A percentile compares a stretch with the other conserved stretches of the same genome.
Evolutionary conservation across 345 rosid species (phyloP).

Genomic region (Citrus inodora): DNA sequence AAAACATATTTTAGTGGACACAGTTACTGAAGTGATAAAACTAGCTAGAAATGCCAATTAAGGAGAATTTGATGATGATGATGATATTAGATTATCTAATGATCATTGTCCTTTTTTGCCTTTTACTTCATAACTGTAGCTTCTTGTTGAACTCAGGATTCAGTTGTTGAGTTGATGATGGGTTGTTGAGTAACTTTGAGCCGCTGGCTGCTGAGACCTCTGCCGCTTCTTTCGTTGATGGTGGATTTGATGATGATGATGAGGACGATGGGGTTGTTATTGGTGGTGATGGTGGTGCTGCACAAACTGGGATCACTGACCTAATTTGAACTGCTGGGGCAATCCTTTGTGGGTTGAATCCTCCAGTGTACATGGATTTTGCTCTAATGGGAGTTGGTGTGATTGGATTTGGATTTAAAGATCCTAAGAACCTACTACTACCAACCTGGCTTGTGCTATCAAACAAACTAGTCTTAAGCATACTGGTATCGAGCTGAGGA

Average conservation of each 20-base stretch:
- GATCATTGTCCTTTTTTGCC: not conserved
- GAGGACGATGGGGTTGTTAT: conserved; percentile 8
- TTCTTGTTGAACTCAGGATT: conserved; percentile 35
- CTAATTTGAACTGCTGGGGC: conserved; percentile 77
- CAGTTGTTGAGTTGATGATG: conserved; percentile 21
- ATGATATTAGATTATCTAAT: conserved; percentile 5
- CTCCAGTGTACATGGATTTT: conserved; percentile 25
- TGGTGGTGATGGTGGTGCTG: conserved; percentile 48
- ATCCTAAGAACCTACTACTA: conserved; percentile 14
- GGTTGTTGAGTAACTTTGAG: conserved; percentile 20
- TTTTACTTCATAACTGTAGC: conserved; percentile 21
- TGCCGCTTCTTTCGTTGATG: conserved; percentile 1
- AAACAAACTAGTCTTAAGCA: conserved; percentile 3
- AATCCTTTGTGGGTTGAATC: conserved; percentile 27
- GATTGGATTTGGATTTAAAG: conserved; percentile 23
- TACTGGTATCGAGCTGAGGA: not conserved
- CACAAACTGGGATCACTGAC: conserved; percentile 76
- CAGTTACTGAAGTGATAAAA: not conserved
- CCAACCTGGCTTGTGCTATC: conserved; percentile 8
- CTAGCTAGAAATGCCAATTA: conserved; percentile 7
- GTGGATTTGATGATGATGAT: conserved; percentile 1
- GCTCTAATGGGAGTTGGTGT: not conserved
- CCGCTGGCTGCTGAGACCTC: conserved; percentile 13
- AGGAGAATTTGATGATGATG: not conserved
- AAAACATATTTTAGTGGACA: not conserved